A percentile compares a stretch with the other conserved stretches of the same genome.
Conservation (phyloP, 257 asterid genomes). For the Apocynum venetum region DNA sequence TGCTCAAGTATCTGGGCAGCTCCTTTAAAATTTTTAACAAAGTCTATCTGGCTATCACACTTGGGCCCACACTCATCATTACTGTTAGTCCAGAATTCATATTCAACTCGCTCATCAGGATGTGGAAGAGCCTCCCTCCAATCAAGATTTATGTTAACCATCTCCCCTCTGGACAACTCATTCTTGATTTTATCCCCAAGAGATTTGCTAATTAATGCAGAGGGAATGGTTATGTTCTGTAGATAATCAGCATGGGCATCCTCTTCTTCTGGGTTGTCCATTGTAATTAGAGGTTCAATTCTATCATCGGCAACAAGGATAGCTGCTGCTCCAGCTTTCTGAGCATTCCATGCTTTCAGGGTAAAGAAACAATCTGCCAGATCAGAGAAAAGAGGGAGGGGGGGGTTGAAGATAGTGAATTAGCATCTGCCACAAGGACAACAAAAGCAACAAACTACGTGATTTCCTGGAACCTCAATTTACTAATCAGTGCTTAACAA, state of each 20-base stretch:
- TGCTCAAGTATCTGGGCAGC: constrained; percentile 94
- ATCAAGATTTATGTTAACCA: constrained; percentile 79
- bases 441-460: neutral
- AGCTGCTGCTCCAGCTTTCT: constrained; percentile 93
- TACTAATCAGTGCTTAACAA: neutral
- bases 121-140: constrained; percentile 98
- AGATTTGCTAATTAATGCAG: constrained; percentile 75
- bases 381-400: constrained; percentile 17
- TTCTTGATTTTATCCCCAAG: constrained; percentile 80
- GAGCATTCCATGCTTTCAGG: constrained; percentile 93
- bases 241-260: constrained; percentile 58
- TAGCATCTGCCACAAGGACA: neutral
- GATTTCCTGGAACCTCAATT: neutral
- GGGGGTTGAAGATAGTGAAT: neutral
- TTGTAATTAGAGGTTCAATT: constrained; percentile 73
- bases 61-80: constrained; percentile 91
- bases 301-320: constrained; percentile 85
- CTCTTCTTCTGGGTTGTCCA: constrained; percentile 88
- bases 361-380: constrained; percentile 79
- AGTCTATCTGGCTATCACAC: constrained; percentile 79
- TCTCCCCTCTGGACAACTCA: constrained; percentile 55
- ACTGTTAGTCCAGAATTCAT: constrained; percentile 90
- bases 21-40: constrained; percentile 74
- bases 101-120: constrained; percentile 95
- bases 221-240: constrained; percentile 74